These are phyloP conservation scores for Biscogniauxia marginata DNA, from an alignment of 2,329 filamentous ascomycete species.

Conservation along the genomic window DNA sequence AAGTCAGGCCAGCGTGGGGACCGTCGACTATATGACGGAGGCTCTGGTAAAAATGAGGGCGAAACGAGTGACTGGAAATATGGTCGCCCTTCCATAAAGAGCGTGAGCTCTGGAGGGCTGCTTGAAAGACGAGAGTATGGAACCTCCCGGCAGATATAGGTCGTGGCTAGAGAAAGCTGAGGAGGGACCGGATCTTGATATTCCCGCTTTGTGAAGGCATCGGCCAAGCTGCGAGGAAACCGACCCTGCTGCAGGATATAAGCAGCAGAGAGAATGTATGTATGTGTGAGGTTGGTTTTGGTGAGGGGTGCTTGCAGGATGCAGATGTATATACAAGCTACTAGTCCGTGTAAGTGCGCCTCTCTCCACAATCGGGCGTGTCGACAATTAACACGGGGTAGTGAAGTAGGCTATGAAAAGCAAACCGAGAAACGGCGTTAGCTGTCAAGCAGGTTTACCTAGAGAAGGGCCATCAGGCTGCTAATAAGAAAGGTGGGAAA, in stretches of 20 bases:
- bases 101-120: not conserved
- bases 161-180: not conserved
- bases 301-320: not conserved
- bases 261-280: slow-evolving; percentile 7
- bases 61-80: not conserved
- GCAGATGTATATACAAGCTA: slow-evolving; percentile 7
- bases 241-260: slow-evolving; percentile 18
- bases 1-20: not conserved
- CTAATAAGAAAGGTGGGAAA: not conserved
- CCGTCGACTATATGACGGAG: not conserved
- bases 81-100: not conserved
- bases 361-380: not conserved
- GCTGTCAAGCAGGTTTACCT: not conserved
- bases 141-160: slow-evolving; percentile 1
- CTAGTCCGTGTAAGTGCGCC: not conserved
- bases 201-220: slow-evolving; percentile 15
- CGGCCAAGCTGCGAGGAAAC: slow-evolving; percentile 2
- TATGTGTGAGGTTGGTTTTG: slow-evolving; percentile 1
- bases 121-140: not conserved
- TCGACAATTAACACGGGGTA: not conserved
- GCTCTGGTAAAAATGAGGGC: not conserved
- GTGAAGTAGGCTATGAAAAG: not conserved
- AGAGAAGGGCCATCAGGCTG: not conserved
- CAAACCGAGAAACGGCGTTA: not conserved
- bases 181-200: slow-evolving; percentile 21